Evolutionary conservation across 1,284 basidiomycete genomes (phyloP).

Genomic region (Phellopilus nigrolimitatus): DNA sequence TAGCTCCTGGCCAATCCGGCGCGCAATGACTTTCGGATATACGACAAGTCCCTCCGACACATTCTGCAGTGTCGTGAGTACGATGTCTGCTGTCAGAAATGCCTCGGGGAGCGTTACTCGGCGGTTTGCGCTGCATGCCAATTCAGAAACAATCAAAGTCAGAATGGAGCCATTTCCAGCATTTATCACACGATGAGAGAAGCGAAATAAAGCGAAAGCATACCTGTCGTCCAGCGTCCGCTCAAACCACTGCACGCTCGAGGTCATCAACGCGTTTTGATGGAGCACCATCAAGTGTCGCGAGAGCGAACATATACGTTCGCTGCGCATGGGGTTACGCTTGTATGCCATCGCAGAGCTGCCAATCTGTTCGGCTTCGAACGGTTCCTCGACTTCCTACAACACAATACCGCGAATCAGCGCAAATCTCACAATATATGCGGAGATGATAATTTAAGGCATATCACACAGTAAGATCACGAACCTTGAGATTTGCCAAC

Average conservation of each 20-base stretch:
- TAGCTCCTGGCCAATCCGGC: constrained; percentile 90
- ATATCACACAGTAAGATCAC: background rate
- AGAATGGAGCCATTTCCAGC: background rate
- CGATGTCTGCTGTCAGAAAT: constrained; percentile 95
- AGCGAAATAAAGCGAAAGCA: constrained; percentile 17
- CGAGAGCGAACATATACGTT: constrained; percentile 93
- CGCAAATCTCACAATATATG: too few relatives aligned
- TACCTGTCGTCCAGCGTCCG: constrained; percentile 91
- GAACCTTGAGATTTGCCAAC: constrained; percentile 86
- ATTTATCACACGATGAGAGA: constrained; percentile 9
- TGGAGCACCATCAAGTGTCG: constrained; percentile 91
- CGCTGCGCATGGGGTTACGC: constrained; percentile 98
- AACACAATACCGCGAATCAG: background rate
- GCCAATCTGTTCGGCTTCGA: constrained; percentile 99
- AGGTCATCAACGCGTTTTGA: constrained; percentile 91
- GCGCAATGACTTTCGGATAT: constrained; percentile 92
- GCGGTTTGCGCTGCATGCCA: constrained; percentile 75
- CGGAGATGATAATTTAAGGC: too few relatives aligned
- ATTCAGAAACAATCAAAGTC: background rate
- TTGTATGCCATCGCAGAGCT: constrained; percentile 99
- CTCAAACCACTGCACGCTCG: constrained; percentile 94
- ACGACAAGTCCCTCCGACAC: constrained; percentile 97
- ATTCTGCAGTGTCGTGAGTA: constrained; percentile 94
- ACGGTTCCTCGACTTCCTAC: constrained; percentile 96
- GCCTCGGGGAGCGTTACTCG: constrained; percentile 95